Conservation (phyloP, 2,329 filamentous ascomycete genomes). For the Aspergillus versicolor region DNA sequence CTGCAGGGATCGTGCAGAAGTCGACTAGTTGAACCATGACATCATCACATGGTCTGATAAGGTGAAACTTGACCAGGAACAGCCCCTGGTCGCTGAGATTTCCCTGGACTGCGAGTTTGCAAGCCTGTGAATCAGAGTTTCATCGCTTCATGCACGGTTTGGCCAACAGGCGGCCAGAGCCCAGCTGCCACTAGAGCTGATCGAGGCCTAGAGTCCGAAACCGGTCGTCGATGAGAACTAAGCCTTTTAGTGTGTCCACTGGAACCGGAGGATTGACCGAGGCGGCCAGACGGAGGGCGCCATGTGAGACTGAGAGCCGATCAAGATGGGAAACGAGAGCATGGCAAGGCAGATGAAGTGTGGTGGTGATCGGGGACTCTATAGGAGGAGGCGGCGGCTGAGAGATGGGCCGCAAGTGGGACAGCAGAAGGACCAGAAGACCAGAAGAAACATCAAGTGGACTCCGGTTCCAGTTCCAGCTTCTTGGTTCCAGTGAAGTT, state of each 20-base stretch:
- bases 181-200: neutral
- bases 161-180: neutral
- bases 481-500: neutral
- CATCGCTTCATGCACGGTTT: neutral
- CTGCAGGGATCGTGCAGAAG: neutral
- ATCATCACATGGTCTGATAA: conserved; percentile 9
- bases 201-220: conserved; percentile 1
- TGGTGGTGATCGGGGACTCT: neutral
- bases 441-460: neutral
- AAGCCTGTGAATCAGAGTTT: too few species aligned
- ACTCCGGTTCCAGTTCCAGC: neutral
- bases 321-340: neutral
- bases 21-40: neutral
- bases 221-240: conserved; percentile 3
- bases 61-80: neutral
- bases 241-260: conserved; percentile 6
- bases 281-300: too few species aligned
- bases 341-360: neutral
- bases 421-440: neutral
- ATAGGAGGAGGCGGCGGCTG: neutral
- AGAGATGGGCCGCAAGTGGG: neutral
- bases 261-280: neutral
- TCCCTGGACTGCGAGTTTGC: neutral
- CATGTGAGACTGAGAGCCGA: too few species aligned
- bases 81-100: neutral